These are phyloP conservation scores for Arabidopsis lyrata DNA, from an alignment of 441 rosid genomes.

Conservation along the genomic window DNA sequence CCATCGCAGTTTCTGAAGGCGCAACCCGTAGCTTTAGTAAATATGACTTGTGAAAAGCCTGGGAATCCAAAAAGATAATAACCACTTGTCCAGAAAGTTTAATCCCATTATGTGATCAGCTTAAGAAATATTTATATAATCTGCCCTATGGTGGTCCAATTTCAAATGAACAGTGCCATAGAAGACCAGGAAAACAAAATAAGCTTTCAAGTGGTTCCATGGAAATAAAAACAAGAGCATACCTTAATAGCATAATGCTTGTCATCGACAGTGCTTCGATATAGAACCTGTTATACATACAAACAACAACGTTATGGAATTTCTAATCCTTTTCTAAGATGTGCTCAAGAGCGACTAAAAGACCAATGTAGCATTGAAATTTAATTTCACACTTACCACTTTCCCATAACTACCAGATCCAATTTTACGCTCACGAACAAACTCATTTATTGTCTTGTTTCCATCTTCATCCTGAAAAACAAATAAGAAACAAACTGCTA, in stretches of 20 bases:
- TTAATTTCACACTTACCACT: slow-evolving; percentile 58
- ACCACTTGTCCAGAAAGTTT: background rate
- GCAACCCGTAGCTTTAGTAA: slow-evolving; percentile 72
- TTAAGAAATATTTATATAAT: background rate
- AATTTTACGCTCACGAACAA: slow-evolving; percentile 74
- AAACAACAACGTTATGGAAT: background rate
- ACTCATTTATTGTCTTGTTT: slow-evolving; percentile 83
- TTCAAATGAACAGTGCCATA: background rate
- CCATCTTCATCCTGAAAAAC: slow-evolving; percentile 80
- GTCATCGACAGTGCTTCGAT: slow-evolving; percentile 67
- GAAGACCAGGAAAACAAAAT: background rate
- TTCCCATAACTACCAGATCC: slow-evolving; percentile 96
- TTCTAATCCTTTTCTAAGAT: background rate
- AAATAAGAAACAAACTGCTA: background rate
- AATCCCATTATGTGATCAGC: background rate
- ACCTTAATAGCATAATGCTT: slow-evolving; percentile 85
- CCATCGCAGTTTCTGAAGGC: slow-evolving; percentile 94
- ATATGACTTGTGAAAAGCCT: slow-evolving; percentile 81
- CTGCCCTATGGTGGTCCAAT: background rate
- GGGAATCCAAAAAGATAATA: background rate
- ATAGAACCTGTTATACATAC: slow-evolving; percentile 45
- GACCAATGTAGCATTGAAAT: background rate
- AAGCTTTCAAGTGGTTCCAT: background rate
- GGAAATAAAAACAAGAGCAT: slow-evolving; percentile 7
- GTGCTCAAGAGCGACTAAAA: background rate